Percentiles rank a stretch among this genome's conserved stretches.
These are phyloP conservation scores for Colletotrichum tanaceti DNA, from an alignment of 2,329 filamentous ascomycete species.

Conservation along the genomic window DNA sequence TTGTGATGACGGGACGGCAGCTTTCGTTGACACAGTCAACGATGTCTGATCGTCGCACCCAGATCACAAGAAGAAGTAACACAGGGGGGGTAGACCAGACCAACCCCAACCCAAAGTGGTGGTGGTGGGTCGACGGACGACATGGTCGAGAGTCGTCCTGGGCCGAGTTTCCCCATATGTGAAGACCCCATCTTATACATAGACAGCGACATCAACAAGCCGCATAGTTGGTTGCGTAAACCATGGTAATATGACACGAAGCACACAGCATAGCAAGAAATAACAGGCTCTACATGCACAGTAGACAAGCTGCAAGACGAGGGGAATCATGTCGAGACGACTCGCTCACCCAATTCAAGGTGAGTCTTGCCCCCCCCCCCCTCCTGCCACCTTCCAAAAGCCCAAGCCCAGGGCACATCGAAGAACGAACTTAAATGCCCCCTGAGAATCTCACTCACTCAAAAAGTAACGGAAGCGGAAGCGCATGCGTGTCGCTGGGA, in stretches of 20 bases:
- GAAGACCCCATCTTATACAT: background rate
- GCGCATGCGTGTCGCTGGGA: conserved; percentile 27
- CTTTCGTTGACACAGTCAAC: conserved; percentile 28
- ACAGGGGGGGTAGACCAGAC: conserved; percentile 2
- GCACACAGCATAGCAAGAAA: background rate
- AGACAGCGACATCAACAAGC: background rate
- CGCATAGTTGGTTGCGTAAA: conserved; percentile 6
- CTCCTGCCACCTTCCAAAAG: no score
- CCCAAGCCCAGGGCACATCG: conserved; percentile 11
- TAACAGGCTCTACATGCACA: background rate
- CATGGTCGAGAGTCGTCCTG: conserved; percentile 17
- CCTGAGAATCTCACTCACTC: conserved; percentile 32
- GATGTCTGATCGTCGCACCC: conserved; percentile 35
- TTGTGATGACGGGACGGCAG: conserved; percentile 8
- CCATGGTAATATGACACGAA: background rate
- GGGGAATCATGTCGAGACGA: background rate
- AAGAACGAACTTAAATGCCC: conserved; percentile 1
- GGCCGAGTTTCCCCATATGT: conserved; percentile 10
- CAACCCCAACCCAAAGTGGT: conserved; percentile 1
- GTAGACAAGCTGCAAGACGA: background rate
- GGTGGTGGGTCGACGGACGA: conserved; percentile 22
- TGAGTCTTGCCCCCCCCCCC: no score
- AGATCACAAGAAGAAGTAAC: conserved; percentile 6
- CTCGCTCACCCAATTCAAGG: no score
- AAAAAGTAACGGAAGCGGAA: conserved; percentile 24